These are phyloP conservation scores for Rhexocercosporidium sp. DNA, from an alignment of 2,329 filamentous ascomycete species.

Conservation along the genomic window DNA sequence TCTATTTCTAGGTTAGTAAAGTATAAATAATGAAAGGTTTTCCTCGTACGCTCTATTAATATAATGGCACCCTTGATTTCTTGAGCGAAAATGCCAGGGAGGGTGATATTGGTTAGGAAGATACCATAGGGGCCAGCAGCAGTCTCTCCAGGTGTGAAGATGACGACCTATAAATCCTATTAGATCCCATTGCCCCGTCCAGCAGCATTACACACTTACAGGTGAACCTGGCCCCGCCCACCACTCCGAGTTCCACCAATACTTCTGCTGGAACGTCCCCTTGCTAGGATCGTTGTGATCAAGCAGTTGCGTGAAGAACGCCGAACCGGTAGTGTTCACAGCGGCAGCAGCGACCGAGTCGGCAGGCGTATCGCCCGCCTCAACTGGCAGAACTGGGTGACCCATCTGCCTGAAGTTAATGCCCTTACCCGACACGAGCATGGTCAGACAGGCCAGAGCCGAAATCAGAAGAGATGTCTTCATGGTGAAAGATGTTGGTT, in stretches of 20 bases:
- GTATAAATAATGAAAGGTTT: not conserved
- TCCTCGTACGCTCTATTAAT: constrained; percentile 57
- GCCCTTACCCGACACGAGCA: too few species aligned
- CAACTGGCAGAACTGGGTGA: too few species aligned
- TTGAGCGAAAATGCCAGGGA: constrained; percentile 57
- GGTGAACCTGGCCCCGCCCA: constrained; percentile 61
- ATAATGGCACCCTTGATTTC: constrained; percentile 58
- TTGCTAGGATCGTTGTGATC: constrained; percentile 62
- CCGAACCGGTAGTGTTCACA: constrained; percentile 31
- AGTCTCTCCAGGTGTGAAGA: constrained; percentile 59
- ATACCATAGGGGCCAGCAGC: constrained; percentile 52
- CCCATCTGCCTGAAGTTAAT: too few species aligned
- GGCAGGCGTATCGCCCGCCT: too few species aligned
- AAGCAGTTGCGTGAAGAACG: constrained; percentile 53
- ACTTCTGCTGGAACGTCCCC: constrained; percentile 60
- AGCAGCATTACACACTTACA: constrained; percentile 43
- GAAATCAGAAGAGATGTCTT: too few species aligned
- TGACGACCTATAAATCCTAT: constrained; percentile 48
- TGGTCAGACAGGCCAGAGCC: too few species aligned
- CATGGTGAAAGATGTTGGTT: too few species aligned
- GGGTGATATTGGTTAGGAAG: constrained; percentile 55
- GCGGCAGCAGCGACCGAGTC: constrained; percentile 16
- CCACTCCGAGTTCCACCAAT: constrained; percentile 56
- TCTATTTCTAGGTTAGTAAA: constrained; percentile 44
- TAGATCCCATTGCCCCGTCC: too few species aligned